Percentiles rank a stretch among this genome's conserved stretches.
These are phyloP conservation scores for Irpex sp. DNA, from an alignment of 1,284 basidiomycete species.

Conservation along the genomic window DNA sequence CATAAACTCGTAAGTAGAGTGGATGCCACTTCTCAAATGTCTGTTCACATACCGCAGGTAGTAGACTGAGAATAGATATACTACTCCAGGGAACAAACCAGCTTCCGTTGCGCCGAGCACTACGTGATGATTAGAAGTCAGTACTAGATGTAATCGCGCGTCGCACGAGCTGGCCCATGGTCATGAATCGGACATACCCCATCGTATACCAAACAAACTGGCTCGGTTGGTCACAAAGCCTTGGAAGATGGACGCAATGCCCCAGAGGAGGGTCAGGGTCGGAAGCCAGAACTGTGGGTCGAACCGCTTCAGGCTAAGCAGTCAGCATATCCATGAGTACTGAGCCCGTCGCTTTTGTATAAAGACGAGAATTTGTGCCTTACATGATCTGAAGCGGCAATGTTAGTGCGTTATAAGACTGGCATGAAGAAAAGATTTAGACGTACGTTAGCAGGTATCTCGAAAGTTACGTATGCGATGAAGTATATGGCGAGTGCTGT, in stretches of 20 bases:
- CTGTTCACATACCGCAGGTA: slow-evolving; percentile 23
- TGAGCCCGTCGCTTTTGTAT: neutral
- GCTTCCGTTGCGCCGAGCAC: slow-evolving; percentile 42
- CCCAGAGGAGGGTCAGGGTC: slow-evolving; percentile 12
- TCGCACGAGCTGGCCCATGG: slow-evolving; percentile 24
- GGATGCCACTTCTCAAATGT: slow-evolving; percentile 30
- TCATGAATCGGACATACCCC: slow-evolving; percentile 25
- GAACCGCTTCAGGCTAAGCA: slow-evolving; percentile 13
- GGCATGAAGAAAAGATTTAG: neutral
- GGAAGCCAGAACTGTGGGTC: slow-evolving; percentile 46
- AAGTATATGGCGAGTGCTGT: slow-evolving; percentile 55
- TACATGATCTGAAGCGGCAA: neutral
- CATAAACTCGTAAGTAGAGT: slow-evolving; percentile 31
- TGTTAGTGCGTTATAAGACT: neutral
- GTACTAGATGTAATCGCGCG: slow-evolving; percentile 20
- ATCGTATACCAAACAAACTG: slow-evolving; percentile 44
- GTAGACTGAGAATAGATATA: slow-evolving; percentile 45
- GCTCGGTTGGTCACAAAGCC: slow-evolving; percentile 55
- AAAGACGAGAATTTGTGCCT: neutral
- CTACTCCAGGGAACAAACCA: slow-evolving; percentile 52
- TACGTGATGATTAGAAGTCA: neutral
- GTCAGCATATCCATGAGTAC: neutral
- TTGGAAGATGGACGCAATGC: slow-evolving; percentile 47
- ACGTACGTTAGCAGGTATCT: slow-evolving; percentile 43
- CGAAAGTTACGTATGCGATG: slow-evolving; percentile 63